phyloP scores from a whole-genome alignment of 768 basidiomycete species.

The Mycena rebaudengoi region DNA sequence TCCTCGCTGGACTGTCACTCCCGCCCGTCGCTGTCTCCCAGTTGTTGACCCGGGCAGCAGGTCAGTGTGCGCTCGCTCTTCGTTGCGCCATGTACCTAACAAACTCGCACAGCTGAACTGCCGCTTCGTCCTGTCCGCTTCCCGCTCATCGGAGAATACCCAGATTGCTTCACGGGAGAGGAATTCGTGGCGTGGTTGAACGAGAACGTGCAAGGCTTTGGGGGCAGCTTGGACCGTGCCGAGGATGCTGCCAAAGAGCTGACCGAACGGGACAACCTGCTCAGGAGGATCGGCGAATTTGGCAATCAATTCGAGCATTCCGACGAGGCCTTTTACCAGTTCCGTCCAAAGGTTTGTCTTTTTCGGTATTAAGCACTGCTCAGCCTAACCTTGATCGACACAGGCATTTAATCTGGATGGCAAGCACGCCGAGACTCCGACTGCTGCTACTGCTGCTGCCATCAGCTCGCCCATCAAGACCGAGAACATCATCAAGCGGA shows the following conservation, averaged over 20 bases:
- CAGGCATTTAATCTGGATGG: slow-evolving; percentile 70
- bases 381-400: too few relatives aligned
- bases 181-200: slow-evolving; percentile 89
- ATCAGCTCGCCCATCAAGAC: slow-evolving; percentile 35
- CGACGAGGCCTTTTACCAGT: slow-evolving; percentile 86
- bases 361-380: not conserved
- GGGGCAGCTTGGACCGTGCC: slow-evolving; percentile 79
- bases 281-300: slow-evolving; percentile 82
- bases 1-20: slow-evolving; percentile 80
- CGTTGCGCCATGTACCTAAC: not conserved
- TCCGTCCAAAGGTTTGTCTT: slow-evolving; percentile 73
- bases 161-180: slow-evolving; percentile 88
- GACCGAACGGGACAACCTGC: slow-evolving; percentile 65
- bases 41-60: slow-evolving; percentile 74
- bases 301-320: slow-evolving; percentile 83
- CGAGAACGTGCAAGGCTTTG: slow-evolving; percentile 79
- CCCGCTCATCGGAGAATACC: slow-evolving; percentile 84
- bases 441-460: slow-evolving; percentile 26
- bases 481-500: slow-evolving; percentile 73
- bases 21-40: slow-evolving; percentile 70
- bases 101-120: slow-evolving; percentile 53
- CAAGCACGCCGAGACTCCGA: slow-evolving; percentile 36
- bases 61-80: not conserved
- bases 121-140: slow-evolving; percentile 76
- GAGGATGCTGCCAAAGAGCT: slow-evolving; percentile 76